Base-by-base conservation (phyloP, 1,139 yeast genomes). In the Taphrina pruni region DNA sequence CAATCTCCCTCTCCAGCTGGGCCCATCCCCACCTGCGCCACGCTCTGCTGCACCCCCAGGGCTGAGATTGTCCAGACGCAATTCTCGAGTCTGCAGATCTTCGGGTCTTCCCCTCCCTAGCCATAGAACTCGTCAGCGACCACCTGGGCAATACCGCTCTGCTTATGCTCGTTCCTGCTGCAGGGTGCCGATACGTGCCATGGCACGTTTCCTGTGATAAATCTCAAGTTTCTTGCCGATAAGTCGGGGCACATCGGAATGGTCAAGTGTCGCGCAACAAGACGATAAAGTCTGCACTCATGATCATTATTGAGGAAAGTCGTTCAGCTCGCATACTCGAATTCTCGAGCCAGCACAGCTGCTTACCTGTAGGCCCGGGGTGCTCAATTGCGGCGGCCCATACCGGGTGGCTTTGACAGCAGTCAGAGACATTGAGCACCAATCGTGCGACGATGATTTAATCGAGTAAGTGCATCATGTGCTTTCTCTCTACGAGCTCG, bases 341-440 rank as follows among this genome's bases (percentile, higher is more conserved):
- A 26, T 26, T 26, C 4, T 26, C 32, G 32, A 26, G 32, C 32
- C 32, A 26, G 32, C 32, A 26, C 32, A 26, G 32, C 32, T 26
- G 32, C 32, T 26, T 26, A 26, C 17, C 17, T 17, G 17, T 14
- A 14, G 14, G 46, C 17, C 46, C 6, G 46, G n/a, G 20, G 17
- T 12, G 48, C 48, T 45, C 48, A 17, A 12, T 45, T 45, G 48
- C 48, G 48, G 8, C 48, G 48, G 48, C 20, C 48, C 48, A 45
- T 14, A 7, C 48, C 20, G 48, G 12, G 48, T 45, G 48, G 36
- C 36, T 50, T 50, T 50, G 54, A 50, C 54, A 50, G 54, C 36
- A 50, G 54, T 50, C 54, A 50, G 36, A 50, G 54, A 50, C 54
- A 20, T 8, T 35, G n/a, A 8, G 54, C 8, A 50, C 54, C 54